Evolutionary conservation across 768 basidiomycete species (phyloP).

Genomic region (Leccinum fibrillosum): DNA sequence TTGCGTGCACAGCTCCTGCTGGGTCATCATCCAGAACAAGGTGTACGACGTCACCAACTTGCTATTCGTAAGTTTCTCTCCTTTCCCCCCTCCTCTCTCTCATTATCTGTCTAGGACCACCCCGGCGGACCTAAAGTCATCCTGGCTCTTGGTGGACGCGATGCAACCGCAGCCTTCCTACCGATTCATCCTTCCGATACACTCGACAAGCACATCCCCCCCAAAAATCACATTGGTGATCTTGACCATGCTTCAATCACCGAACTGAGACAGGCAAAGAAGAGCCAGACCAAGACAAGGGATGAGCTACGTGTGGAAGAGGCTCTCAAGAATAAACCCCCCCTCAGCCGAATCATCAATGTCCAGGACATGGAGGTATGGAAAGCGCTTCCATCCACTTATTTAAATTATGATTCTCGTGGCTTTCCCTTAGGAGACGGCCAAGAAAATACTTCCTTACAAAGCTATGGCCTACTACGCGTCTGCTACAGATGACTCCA

Average conservation of each 20-base stretch:
- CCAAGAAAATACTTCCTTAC: conserved; percentile 65
- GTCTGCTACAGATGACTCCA: conserved; percentile 83
- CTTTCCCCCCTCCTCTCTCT: neutral
- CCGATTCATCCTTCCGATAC: conserved; percentile 86
- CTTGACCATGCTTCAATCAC: conserved; percentile 48
- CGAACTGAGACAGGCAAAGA: conserved; percentile 35
- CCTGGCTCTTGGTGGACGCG: conserved; percentile 78
- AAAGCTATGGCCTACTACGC: conserved; percentile 83
- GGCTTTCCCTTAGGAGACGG: conserved; percentile 49
- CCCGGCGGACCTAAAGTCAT: conserved; percentile 84
- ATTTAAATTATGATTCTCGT: neutral
- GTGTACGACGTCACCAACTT: conserved; percentile 90
- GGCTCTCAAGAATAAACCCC: conserved; percentile 59
- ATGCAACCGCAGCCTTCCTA: conserved; percentile 74
- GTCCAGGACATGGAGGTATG: conserved; percentile 79
- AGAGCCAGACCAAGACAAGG: conserved; percentile 51
- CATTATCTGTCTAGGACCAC: conserved; percentile 48
- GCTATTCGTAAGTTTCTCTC: conserved; percentile 46
- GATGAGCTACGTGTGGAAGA: conserved; percentile 68
- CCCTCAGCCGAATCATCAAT: conserved; percentile 66
- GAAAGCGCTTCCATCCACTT: neutral
- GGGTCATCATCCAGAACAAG: conserved; percentile 76
- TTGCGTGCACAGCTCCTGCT: conserved; percentile 57
- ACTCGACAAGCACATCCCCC: conserved; percentile 65
- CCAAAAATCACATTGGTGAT: conserved; percentile 68